These are phyloP conservation scores for Penicillium paradoxum DNA, from an alignment of 495 filamentous ascomycete species.

Conservation along the genomic window DNA sequence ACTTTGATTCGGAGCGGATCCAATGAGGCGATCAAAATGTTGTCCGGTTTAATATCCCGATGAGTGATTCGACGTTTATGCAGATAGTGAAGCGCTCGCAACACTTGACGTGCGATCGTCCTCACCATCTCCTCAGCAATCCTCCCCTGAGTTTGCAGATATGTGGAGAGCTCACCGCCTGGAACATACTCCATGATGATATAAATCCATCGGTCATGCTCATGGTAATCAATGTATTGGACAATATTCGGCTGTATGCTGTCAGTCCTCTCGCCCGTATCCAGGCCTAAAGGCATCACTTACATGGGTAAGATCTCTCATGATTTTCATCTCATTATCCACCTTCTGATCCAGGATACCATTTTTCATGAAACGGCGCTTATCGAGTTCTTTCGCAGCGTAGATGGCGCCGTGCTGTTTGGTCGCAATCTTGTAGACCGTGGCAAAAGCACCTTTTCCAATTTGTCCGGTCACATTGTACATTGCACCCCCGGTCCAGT, in stretches of 20 bases:
- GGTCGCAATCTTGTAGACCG: conserved; percentile 77
- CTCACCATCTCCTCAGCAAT: conserved; percentile 65
- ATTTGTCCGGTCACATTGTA: conserved; percentile 80
- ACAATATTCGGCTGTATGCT: conserved; percentile 74
- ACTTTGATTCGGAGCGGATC: conserved; percentile 81
- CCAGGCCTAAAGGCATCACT: conserved; percentile 25
- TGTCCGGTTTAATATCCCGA: conserved; percentile 96
- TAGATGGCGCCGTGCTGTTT: conserved; percentile 74
- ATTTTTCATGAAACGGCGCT: conserved; percentile 82
- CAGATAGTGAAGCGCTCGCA: conserved; percentile 80
- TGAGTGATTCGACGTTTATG: conserved; percentile 86
- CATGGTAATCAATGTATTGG: conserved; percentile 77
- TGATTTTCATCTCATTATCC: conserved; percentile 92
- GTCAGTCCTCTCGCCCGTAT: background rate
- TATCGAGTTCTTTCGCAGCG: conserved; percentile 89
- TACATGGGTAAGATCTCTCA: conserved; percentile 78
- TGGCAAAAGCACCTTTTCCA: conserved; percentile 91
- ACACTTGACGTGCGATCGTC: conserved; percentile 67
- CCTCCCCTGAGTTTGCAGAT: conserved; percentile 53
- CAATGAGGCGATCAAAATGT: conserved; percentile 73
- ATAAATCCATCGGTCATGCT: conserved; percentile 71
- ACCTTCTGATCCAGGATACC: conserved; percentile 78
- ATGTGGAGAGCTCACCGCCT: conserved; percentile 74
- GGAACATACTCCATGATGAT: conserved; percentile 96
- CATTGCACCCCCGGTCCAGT: conserved; percentile 75